A percentile compares a stretch with the other conserved stretches of the same genome.
Evolutionary conservation across 2,329 filamentous ascomycete species (phyloP).

Genomic region (Aotearoamyces nothofagi): DNA sequence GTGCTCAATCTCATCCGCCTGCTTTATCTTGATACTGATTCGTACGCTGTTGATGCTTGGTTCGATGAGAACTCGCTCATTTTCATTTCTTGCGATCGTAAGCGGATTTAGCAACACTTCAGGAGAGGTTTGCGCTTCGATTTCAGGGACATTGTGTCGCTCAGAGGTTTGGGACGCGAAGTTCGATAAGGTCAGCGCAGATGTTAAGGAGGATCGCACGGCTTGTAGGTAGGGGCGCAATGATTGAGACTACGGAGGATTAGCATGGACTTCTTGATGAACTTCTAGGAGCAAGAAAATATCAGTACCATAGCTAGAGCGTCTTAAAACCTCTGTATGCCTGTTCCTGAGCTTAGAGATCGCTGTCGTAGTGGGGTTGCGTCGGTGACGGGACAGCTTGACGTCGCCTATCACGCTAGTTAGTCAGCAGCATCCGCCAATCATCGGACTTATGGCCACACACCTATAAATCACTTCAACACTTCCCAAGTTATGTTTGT

Average conservation of each 20-base stretch:
- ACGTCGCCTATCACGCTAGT: no score
- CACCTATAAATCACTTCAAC: no score
- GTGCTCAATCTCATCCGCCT: constrained; percentile 96
- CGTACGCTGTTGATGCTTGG: constrained; percentile 94
- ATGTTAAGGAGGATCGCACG: constrained; percentile 85
- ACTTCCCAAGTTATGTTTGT: no score
- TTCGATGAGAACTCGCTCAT: constrained; percentile 91
- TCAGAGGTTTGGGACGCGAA: constrained; percentile 96
- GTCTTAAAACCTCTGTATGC: no score
- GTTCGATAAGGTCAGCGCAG: constrained; percentile 86
- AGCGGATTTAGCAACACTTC: constrained; percentile 88
- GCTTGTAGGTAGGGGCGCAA: constrained; percentile 92
- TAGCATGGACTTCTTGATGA: no score
- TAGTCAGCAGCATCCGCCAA: no score
- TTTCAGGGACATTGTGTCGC: constrained; percentile 94
- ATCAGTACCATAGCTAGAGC: no score
- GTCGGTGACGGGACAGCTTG: no score
- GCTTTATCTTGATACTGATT: constrained; percentile 97
- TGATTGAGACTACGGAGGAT: constrained; percentile 69
- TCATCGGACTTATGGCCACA: no score
- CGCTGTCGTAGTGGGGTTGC: no score
- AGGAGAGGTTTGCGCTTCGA: constrained; percentile 83
- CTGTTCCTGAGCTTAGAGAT: no score
- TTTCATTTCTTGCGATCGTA: constrained; percentile 86
- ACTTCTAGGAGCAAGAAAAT: no score